A percentile compares a stretch with the other conserved stretches of the same genome.
Evolutionary conservation across 371 early-diverging fungal genomes (phyloP).

Genomic region (Zychaea mexicana): DNA sequence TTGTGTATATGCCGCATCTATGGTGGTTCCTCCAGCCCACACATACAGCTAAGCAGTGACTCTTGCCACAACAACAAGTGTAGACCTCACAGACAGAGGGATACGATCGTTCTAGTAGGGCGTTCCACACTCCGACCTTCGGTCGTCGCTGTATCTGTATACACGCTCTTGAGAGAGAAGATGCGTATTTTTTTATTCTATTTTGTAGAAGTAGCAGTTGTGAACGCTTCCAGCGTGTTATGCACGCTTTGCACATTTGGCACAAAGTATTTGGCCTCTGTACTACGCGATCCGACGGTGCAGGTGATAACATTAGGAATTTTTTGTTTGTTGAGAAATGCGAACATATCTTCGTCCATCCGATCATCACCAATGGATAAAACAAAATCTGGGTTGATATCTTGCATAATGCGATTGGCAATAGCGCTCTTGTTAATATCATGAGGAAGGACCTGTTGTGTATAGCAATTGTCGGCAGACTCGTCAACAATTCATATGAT

Average conservation of each 20-base stretch:
- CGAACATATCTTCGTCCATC: slow-evolving; percentile 86
- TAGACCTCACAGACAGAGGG: too few relatives aligned
- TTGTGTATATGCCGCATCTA: too few relatives aligned
- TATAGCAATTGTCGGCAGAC: background rate
- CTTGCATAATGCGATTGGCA: slow-evolving; percentile 57
- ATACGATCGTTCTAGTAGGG: too few relatives aligned
- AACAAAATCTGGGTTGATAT: slow-evolving; percentile 66
- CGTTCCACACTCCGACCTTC: too few relatives aligned
- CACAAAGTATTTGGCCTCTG: slow-evolving; percentile 60
- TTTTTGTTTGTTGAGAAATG: slow-evolving; percentile 58
- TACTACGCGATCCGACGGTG: slow-evolving; percentile 60
- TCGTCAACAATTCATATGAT: background rate
- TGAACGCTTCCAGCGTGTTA: slow-evolving; percentile 32
- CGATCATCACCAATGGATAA: slow-evolving; percentile 82
- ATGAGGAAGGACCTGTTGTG: slow-evolving; percentile 56
- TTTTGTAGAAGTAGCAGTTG: background rate
- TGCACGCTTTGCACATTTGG: slow-evolving; percentile 54
- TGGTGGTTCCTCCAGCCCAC: too few relatives aligned
- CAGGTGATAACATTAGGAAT: slow-evolving; percentile 49
- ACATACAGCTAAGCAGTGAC: too few relatives aligned
- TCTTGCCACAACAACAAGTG: too few relatives aligned
- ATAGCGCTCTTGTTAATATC: slow-evolving; percentile 71
- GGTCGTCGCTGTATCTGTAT: too few relatives aligned
- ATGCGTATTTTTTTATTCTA: too few relatives aligned
- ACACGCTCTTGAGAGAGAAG: too few relatives aligned